A percentile compares a stretch with the other conserved stretches of the same genome.
Conservation (phyloP, 2,329 filamentous ascomycete genomes). For the Helminthosporium solani region DNA sequence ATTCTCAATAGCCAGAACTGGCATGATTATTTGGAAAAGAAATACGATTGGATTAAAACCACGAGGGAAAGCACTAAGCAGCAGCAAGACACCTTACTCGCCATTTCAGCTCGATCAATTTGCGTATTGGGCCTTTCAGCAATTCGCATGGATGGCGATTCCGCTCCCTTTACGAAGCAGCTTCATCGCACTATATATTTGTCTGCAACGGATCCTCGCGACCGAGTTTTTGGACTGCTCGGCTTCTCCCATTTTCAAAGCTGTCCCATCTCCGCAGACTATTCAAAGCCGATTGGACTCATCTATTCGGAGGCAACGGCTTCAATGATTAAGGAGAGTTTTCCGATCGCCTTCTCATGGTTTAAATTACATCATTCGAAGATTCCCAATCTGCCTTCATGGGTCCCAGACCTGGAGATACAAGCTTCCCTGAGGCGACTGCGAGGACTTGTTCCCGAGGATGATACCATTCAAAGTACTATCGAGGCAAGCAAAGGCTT, state of each 20-base stretch:
- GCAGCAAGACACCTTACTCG: neutral
- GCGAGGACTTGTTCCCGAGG: neutral
- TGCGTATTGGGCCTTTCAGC: neutral
- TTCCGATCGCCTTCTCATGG: neutral
- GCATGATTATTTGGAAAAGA: neutral
- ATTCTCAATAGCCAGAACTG: neutral
- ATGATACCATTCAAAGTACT: neutral
- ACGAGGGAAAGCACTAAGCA: neutral
- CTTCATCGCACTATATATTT: neutral
- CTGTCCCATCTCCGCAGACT: slow-evolving; percentile 6
- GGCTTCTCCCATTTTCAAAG: slow-evolving; percentile 8
- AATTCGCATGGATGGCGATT: neutral
- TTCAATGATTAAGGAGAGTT: slow-evolving; percentile 4
- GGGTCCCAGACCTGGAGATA: slow-evolving; percentile 4
- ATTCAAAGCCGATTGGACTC: slow-evolving; percentile 5
- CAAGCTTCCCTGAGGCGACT: neutral
- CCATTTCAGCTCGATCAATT: neutral
- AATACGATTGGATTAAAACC: neutral
- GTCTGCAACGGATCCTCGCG: slow-evolving; percentile 13
- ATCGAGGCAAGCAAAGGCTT: neutral
- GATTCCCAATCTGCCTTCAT: slow-evolving; percentile 4
- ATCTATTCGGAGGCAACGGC: slow-evolving; percentile 10
- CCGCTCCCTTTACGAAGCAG: neutral
- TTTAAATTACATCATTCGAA: neutral
- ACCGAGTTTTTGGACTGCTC: slow-evolving; percentile 16